Conservation (phyloP, 2,329 filamentous ascomycete species). For the Sporothrix dimorphospora region DNA sequence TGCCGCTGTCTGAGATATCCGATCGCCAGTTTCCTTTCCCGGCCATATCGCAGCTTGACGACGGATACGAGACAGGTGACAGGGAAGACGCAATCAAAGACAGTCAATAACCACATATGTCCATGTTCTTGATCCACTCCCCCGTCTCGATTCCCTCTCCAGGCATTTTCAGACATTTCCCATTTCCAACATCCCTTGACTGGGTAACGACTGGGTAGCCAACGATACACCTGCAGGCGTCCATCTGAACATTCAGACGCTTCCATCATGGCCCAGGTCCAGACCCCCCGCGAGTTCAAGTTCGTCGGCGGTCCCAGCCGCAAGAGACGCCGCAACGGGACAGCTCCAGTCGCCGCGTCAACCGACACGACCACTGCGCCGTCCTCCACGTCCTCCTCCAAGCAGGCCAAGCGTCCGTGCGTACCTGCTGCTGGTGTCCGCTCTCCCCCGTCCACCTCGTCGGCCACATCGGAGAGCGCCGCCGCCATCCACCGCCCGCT, state of each 20-base stretch:
- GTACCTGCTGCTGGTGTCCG: neutral
- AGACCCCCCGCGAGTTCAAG: conserved; percentile 35
- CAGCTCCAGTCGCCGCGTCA: neutral
- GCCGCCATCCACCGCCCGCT: neutral
- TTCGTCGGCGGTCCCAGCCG: conserved; percentile 36
- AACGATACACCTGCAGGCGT: too few species aligned
- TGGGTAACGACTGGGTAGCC: too few species aligned
- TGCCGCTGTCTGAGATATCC: neutral
- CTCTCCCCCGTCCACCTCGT: neutral
- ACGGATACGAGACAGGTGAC: neutral
- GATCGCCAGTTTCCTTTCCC: conserved; percentile 18
- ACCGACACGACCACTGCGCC: neutral
- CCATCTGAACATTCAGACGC: neutral
- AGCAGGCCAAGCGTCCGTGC: conserved; percentile 4
- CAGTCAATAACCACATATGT: neutral
- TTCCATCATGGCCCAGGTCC: conserved; percentile 19
- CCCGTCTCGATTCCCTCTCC: neutral
- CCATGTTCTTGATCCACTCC: conserved; percentile 8
- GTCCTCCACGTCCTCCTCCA: neutral
- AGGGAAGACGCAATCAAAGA: neutral
- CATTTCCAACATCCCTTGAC: too few species aligned
- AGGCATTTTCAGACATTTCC: neutral
- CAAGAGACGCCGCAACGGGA: conserved; percentile 32
- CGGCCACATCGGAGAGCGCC: neutral
- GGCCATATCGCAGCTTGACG: conserved; percentile 13